Percentiles rank a stretch among this genome's conserved stretches.
phyloP scores from a whole-genome alignment of 345 rosid genomes.

The Heritiera fomes region DNA sequence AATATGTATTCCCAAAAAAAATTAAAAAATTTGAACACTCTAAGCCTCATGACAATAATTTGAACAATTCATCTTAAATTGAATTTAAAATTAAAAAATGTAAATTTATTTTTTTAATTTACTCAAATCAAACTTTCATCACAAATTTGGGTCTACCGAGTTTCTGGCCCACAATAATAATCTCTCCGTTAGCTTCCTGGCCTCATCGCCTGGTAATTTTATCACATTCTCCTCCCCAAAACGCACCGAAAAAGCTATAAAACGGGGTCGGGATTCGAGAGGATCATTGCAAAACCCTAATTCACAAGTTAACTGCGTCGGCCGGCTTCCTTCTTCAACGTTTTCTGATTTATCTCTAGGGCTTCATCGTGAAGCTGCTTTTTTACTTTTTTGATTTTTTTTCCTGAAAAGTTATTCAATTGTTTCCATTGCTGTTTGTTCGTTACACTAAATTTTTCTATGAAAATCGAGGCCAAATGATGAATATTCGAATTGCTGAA shows the following conservation, averaged over 20 bases:
- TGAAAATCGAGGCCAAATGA: constrained; percentile 34
- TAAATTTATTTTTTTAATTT: no score
- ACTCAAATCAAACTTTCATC: no score
- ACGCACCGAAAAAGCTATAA: constrained; percentile 2
- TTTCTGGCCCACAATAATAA: not conserved
- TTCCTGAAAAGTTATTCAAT: not conserved
- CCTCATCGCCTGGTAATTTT: no score
- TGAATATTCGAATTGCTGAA: constrained; percentile 29
- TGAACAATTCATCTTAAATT: no score
- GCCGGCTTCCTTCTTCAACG: not conserved
- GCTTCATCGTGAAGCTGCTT: not conserved
- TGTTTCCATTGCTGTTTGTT: not conserved
- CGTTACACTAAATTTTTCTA: not conserved
- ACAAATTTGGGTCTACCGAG: no score
- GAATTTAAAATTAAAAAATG: no score
- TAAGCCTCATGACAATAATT: no score
- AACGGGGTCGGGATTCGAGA: not conserved
- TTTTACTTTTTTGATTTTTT: not conserved
- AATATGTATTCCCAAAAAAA: no score
- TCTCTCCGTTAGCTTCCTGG: no score
- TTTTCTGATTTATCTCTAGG: not conserved
- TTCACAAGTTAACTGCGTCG: not conserved
- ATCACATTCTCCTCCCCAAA: not conserved
- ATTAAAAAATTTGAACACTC: no score
- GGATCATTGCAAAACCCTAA: constrained; percentile 6